Conservation (phyloP, 495 filamentous ascomycete genomes). For the Tuber melanosporum region DNA sequence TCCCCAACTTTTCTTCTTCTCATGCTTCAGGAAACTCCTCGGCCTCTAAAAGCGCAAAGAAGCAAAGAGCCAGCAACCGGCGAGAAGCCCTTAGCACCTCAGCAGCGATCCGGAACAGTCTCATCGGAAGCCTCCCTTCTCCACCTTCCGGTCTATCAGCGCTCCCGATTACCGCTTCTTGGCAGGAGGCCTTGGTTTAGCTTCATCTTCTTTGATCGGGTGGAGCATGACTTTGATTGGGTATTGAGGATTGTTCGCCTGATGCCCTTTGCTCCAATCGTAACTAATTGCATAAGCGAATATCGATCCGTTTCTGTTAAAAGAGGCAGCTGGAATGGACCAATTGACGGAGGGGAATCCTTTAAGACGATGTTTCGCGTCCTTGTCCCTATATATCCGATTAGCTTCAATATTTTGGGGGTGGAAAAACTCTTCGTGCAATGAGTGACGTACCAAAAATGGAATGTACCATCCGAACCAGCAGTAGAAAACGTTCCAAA, state of each 20-base stretch:
- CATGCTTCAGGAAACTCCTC: background rate
- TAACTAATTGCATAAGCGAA: constrained; percentile 91
- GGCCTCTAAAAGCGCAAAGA: background rate
- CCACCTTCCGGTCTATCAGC: background rate
- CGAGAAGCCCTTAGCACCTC: background rate
- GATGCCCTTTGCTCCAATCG: constrained; percentile 90
- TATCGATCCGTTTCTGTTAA: constrained; percentile 69
- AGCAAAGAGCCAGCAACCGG: background rate
- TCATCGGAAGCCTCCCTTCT: background rate
- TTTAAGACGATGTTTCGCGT: constrained; percentile 79
- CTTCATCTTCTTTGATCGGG: constrained; percentile 69
- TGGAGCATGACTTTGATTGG: constrained; percentile 85
- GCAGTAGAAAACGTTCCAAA: constrained; percentile 84
- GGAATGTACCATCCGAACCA: constrained; percentile 80
- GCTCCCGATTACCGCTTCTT: constrained; percentile 27
- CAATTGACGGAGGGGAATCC: constrained; percentile 83
- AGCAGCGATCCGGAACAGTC: background rate
- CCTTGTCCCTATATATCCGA: constrained; percentile 55
- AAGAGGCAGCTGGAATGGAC: constrained; percentile 68
- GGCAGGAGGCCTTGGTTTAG: constrained; percentile 63
- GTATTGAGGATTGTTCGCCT: constrained; percentile 59
- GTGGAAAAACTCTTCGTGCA: background rate
- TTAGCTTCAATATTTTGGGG: background rate
- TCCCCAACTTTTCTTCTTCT: background rate
- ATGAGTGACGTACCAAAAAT: constrained; percentile 56